Evolutionary conservation across 2,329 filamentous ascomycete species (phyloP), one percentile per base, ranked within the genome.

Genomic region (Monilinia aucupariae): DNA sequence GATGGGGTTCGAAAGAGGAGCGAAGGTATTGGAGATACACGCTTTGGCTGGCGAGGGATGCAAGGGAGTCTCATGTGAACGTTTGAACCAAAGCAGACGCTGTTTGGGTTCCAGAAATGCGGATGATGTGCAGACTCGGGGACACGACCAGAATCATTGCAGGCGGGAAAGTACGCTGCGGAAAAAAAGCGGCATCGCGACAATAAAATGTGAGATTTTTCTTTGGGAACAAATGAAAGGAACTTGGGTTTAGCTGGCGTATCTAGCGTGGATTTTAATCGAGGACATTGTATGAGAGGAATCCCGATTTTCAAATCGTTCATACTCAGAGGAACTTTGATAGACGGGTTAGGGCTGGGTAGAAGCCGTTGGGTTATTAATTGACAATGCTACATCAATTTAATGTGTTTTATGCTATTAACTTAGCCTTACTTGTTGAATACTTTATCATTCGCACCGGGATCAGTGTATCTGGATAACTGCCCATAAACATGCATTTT

Each of bases 81-180:
- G 9, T 8, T 22, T 52, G 49, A 52, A 52, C 1, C 20, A 83
- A 87, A 72, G 82, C 93, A 53, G 90, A 97, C 73, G 81, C 30
- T 7, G 97, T 68, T 96, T 96, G 85, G 92, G 92, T 20, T 84
- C 87, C 2, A 80, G 84, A 58, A 96, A 94, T 70, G 85, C 83
- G 54, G 93, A 97, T 74, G 91, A 97, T 66, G 85, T 93, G 64
- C 82, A 82, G 53, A 91, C 96, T 71, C 86, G 51, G 90, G 94
- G 71, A 79, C 91, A 1, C 77, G 97, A 71, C 94, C 94, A 3
- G 88, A 96, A 78, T 94, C 92, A 68, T 86, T 99, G 80, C 92
- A 96, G 78, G 86, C 94, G 71, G 82, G 94, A 62, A 93, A 88
- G 93, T 88, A 4, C 81, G 86, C 13, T 47, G 25, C 15, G 41